A percentile compares a stretch with the other conserved stretches of the same genome.
Conservation (phyloP, 1,284 basidiomycete genomes). For the Moesziomyces sp. region DNA sequence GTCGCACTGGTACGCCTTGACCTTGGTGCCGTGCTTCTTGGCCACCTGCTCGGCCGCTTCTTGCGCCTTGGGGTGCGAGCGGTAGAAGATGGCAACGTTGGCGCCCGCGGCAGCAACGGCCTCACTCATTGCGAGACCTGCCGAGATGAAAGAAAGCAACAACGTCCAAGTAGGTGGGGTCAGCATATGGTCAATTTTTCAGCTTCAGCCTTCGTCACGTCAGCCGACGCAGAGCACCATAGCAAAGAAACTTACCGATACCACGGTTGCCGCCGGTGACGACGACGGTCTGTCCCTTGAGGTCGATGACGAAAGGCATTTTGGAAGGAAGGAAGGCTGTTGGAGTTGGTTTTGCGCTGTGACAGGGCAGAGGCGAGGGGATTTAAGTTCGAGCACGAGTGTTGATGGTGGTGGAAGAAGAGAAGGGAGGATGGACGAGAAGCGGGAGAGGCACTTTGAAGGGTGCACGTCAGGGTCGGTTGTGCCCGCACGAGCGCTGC, state of each 20-base stretch:
- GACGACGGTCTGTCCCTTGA: conserved; percentile 61
- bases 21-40: conserved; percentile 64
- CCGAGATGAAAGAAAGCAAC: background rate
- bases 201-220: background rate
- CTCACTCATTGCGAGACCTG: conserved; percentile 66
- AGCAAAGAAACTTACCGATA: conserved; percentile 52
- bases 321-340: background rate
- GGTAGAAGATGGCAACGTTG: conserved; percentile 67
- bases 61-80: conserved; percentile 65
- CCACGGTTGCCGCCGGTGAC: conserved; percentile 72
- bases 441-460: too few species aligned
- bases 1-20: conserved; percentile 68
- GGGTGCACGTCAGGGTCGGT: too few species aligned
- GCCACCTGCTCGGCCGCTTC: conserved; percentile 62
- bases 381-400: background rate
- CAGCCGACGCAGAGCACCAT: background rate
- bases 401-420: background rate
- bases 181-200: background rate
- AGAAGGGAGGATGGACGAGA: too few species aligned
- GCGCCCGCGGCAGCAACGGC: conserved; percentile 65
- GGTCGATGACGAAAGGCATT: conserved; percentile 54
- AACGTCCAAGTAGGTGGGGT: background rate
- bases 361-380: background rate
- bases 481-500: too few species aligned
- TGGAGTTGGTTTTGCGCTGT: background rate